phyloP scores from a whole-genome alignment of 805 yeast genomes.

The Lachancea cidri region DNA sequence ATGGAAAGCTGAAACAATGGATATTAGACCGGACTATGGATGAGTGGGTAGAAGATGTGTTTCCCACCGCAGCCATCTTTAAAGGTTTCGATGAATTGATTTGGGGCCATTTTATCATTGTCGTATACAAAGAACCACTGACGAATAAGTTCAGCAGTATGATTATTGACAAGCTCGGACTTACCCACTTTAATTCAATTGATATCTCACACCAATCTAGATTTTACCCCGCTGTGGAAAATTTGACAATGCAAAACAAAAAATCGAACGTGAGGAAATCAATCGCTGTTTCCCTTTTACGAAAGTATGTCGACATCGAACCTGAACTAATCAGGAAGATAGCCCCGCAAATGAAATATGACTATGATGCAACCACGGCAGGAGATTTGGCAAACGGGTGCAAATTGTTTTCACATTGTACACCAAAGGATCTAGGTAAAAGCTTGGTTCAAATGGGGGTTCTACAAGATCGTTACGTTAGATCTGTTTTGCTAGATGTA shows the following conservation, averaged over 20 bases:
- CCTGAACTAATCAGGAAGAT: conserved; percentile 16
- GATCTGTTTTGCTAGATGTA: conserved; percentile 64
- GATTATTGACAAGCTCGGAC: conserved; percentile 62
- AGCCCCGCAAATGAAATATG: conserved; percentile 22
- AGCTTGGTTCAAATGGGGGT: conserved; percentile 54
- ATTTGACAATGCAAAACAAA: conserved; percentile 46
- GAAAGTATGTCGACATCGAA: conserved; percentile 57
- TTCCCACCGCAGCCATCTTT: conserved; percentile 21
- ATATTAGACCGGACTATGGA: conserved; percentile 1
- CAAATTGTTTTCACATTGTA: conserved; percentile 40
- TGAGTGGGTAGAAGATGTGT: conserved; percentile 20
- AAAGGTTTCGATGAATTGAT: conserved; percentile 24
- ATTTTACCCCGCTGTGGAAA: conserved; percentile 75
- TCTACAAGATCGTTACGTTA: conserved; percentile 43
- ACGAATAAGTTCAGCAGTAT: conserved; percentile 47
- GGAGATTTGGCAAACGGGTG: conserved; percentile 72
- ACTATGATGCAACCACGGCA: conserved; percentile 80
- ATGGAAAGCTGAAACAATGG: conserved; percentile 1
- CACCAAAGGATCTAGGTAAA: conserved; percentile 55
- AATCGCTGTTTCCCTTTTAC: conserved; percentile 66
- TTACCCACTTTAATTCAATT: conserved; percentile 51
- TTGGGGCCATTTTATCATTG: conserved; percentile 28
- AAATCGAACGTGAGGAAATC: conserved; percentile 63
- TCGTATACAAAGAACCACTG: conserved; percentile 17
- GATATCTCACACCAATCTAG: conserved; percentile 56